These are phyloP conservation scores for Sporothrix pallida DNA, from an alignment of 2,329 filamentous ascomycete species.

Conservation along the genomic window DNA sequence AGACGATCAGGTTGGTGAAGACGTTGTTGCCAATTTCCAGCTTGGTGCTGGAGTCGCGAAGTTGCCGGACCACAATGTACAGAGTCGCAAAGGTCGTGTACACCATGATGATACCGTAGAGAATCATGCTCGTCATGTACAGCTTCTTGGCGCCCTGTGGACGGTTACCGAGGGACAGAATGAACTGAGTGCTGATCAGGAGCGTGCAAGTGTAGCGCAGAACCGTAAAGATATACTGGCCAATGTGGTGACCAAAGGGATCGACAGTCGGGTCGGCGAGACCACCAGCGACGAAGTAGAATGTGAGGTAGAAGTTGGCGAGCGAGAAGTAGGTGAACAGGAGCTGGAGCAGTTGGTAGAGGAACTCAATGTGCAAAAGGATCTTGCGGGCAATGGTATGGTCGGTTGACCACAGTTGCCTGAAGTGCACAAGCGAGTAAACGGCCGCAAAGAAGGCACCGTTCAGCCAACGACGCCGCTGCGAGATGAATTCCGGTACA, in stretches of 20 bases:
- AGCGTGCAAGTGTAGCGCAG: conserved; percentile 85
- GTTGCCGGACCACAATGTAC: conserved; percentile 86
- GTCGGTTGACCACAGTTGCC: conserved; percentile 90
- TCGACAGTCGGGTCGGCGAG: conserved; percentile 79
- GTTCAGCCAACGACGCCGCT: conserved; percentile 95
- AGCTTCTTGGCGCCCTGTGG: conserved; percentile 93
- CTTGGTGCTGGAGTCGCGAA: conserved; percentile 56
- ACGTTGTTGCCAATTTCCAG: conserved; percentile 76
- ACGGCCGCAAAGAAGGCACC: conserved; percentile 98
- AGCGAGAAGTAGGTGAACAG: conserved; percentile 98
- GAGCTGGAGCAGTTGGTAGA: conserved; percentile 92
- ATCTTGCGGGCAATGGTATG: conserved; percentile 89
- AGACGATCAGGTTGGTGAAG: conserved; percentile 94
- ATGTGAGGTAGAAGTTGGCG: conserved; percentile 98
- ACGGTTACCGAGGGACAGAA: conserved; percentile 92
- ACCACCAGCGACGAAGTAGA: conserved; percentile 96
- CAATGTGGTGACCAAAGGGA: conserved; percentile 88
- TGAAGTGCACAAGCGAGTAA: conserved; percentile 94
- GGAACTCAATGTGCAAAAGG: conserved; percentile 89
- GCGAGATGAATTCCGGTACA: conserved; percentile 95
- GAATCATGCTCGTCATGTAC: conserved; percentile 84
- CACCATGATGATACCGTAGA: conserved; percentile 92
- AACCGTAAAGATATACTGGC: conserved; percentile 82
- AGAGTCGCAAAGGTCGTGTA: conserved; percentile 91
- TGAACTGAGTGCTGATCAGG: conserved; percentile 93